phyloP scores from a whole-genome alignment of 202 grass and related monocot genomes.

The Carex sylvatica region DNA sequence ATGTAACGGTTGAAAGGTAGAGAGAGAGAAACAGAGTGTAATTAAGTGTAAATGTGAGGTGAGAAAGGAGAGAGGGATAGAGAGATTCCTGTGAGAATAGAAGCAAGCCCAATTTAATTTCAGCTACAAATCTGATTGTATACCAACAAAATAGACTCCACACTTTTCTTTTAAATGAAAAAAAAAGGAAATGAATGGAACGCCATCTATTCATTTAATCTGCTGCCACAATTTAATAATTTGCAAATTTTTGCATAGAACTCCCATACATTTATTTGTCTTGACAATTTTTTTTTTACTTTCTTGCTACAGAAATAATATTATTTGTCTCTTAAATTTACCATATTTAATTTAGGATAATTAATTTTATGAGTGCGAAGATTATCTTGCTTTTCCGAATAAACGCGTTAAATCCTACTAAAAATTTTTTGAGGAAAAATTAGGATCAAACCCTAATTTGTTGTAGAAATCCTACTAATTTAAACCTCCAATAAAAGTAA shows the following conservation, averaged over 20 bases:
- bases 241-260: neutral
- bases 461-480: neutral
- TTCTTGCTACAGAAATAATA: neutral
- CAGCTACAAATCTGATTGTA: neutral
- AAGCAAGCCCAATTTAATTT: neutral
- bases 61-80: neutral
- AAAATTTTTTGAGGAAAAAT: no score
- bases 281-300: neutral
- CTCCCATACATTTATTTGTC: neutral
- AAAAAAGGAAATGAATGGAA: neutral
- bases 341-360: neutral
- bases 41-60: slow-evolving; percentile 2
- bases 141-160: neutral
- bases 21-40: neutral
- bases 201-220: no score
- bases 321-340: neutral
- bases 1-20: slow-evolving; percentile 21
- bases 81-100: neutral
- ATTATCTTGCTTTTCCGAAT: no score
- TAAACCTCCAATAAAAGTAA: neutral
- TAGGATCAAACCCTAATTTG: no score
- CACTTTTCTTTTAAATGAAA: neutral
- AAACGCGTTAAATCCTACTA: no score
- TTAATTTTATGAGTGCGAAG: neutral
- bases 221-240: no score